These are phyloP conservation scores for Penicillium griseofulvum DNA, from an alignment of 2,329 filamentous ascomycete genomes.

Conservation along the genomic window DNA sequence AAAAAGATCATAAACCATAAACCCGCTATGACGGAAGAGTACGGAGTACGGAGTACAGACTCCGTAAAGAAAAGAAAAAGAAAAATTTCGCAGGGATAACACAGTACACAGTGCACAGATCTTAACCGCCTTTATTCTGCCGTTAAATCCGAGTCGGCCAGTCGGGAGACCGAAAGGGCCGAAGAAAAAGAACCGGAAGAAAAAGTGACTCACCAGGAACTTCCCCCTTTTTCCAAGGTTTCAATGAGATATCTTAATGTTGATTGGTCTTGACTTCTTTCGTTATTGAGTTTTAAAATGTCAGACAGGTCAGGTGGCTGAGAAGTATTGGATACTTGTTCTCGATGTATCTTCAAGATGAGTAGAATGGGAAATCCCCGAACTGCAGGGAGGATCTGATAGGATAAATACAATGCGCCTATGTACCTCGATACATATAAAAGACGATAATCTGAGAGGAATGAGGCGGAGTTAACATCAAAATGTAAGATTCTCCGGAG, in stretches of 20 bases:
- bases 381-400: background rate
- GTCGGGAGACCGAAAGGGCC: conserved; percentile 10
- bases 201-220: conserved; percentile 19
- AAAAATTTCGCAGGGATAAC: too few species aligned
- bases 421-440: background rate
- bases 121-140: background rate
- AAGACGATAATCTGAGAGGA: too few species aligned
- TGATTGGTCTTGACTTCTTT: too few species aligned
- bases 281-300: too few species aligned
- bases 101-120: too few species aligned
- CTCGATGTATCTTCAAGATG: background rate
- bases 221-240: conserved; percentile 5
- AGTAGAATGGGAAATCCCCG: background rate
- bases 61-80: too few species aligned
- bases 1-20: too few species aligned
- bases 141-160: conserved; percentile 4
- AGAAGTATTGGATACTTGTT: background rate
- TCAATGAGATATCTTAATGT: background rate
- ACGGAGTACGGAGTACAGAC: too few species aligned
- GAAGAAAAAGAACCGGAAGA: conserved; percentile 28
- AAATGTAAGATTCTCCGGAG: conserved; percentile 21
- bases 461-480: too few species aligned
- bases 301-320: too few species aligned
- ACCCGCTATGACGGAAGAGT: background rate
- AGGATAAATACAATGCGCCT: background rate